Conservation (phyloP, 768 basidiomycete species). For the Gymnopilus dilepis region DNA sequence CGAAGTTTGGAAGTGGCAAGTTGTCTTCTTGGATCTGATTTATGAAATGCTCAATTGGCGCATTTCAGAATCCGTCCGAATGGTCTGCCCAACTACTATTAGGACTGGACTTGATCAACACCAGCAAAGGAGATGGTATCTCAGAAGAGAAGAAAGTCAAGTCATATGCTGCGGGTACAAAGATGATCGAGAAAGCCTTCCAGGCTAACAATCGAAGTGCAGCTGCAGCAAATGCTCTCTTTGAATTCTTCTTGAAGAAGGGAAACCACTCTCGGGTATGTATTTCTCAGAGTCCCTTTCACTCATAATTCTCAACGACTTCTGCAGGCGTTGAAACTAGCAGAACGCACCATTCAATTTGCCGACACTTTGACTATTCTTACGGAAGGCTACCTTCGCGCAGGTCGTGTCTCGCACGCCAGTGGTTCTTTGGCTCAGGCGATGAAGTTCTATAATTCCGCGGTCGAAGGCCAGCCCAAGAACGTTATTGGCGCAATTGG, state of each 20-base stretch:
- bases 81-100: conserved; percentile 84
- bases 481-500: conserved; percentile 84
- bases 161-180: conserved; percentile 68
- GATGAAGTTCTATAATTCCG: conserved; percentile 68
- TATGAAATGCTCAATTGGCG: neutral
- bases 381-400: conserved; percentile 85
- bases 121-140: conserved; percentile 73
- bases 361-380: conserved; percentile 86
- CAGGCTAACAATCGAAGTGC: conserved; percentile 79
- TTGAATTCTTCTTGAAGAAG: conserved; percentile 78
- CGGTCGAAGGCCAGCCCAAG: conserved; percentile 72
- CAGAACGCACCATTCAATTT: conserved; percentile 93
- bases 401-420: conserved; percentile 81
- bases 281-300: conserved; percentile 1
- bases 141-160: conserved; percentile 66
- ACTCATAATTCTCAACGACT: conserved; percentile 3
- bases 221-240: conserved; percentile 83
- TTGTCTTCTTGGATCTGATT: conserved; percentile 17
- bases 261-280: conserved; percentile 64
- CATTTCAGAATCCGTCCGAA: conserved; percentile 70
- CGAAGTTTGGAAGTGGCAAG: conserved; percentile 84
- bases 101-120: conserved; percentile 86
- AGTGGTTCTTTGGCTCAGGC: conserved; percentile 70
- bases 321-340: conserved; percentile 83
- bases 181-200: conserved; percentile 79